Percentiles rank a stretch among this genome's conserved stretches.
Conservation (phyloP, 1,139 yeast species). For the Magnusiomyces ingens region DNA sequence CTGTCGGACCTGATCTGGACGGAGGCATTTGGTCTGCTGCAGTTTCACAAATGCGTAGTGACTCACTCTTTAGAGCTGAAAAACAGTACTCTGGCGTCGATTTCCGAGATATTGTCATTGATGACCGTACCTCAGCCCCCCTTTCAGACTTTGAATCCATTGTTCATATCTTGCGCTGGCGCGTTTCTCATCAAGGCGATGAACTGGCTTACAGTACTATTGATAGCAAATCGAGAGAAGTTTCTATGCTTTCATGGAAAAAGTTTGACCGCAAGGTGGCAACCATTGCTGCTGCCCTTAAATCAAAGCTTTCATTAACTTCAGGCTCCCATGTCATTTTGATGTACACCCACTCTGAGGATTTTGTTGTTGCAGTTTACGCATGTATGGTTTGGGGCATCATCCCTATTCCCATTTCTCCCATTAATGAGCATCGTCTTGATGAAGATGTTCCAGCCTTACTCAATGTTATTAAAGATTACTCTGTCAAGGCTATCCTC, state of each 20-base stretch:
- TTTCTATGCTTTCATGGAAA: conserved; percentile 71
- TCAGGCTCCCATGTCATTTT: conserved; percentile 71
- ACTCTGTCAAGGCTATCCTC: conserved; percentile 62
- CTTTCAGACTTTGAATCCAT: conserved; percentile 68
- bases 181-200: conserved; percentile 70
- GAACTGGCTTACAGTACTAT: conserved; percentile 73
- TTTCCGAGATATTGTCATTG: conserved; percentile 63
- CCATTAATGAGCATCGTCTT: conserved; percentile 60
- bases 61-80: conserved; percentile 43
- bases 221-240: conserved; percentile 37
- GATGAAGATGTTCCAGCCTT: conserved; percentile 74
- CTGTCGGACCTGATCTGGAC: conserved; percentile 68
- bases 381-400: conserved; percentile 85
- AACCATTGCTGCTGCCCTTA: conserved; percentile 56
- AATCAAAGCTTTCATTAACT: conserved; percentile 43
- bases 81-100: conserved; percentile 76
- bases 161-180: conserved; percentile 67
- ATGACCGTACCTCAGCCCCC: conserved; percentile 68
- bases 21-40: conserved; percentile 86
- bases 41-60: conserved; percentile 52
- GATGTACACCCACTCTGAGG: conserved; percentile 85
- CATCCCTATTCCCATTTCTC: conserved; percentile 72
- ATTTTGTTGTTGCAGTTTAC: conserved; percentile 71
- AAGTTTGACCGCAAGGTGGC: conserved; percentile 73
- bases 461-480: conserved; percentile 59